Evolutionary conservation across 202 grass and related monocot species (phyloP).

Genomic region (Musa balbisiana): DNA sequence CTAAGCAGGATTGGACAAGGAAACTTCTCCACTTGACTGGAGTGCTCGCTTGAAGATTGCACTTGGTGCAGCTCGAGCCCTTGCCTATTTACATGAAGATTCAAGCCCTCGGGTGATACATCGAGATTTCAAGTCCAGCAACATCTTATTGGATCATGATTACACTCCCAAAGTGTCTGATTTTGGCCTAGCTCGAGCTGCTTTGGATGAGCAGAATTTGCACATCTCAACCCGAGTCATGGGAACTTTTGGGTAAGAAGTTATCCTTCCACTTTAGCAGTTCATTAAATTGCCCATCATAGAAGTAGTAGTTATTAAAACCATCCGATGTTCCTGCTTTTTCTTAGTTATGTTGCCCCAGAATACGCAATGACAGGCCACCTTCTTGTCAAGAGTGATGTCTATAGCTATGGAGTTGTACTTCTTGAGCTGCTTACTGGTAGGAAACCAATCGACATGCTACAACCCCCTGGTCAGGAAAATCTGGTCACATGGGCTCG

Average conservation of each 20-base stretch:
- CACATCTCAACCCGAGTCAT: conserved; percentile 95
- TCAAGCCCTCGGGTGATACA: conserved; percentile 95
- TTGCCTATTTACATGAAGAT: conserved; percentile 94
- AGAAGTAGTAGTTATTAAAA: not conserved
- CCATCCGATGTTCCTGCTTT: not conserved
- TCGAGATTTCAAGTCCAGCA: conserved; percentile 97
- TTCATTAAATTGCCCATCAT: not conserved
- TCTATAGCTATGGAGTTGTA: conserved; percentile 94
- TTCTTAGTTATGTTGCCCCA: conserved; percentile 76
- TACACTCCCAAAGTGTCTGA: conserved; percentile 94
- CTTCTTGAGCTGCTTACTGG: conserved; percentile 92
- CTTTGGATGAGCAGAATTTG: conserved; percentile 66
- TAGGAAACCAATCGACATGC: conserved; percentile 87
- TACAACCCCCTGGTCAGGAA: conserved; percentile 66
- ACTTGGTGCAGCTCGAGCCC: conserved; percentile 72
- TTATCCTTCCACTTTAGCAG: not conserved
- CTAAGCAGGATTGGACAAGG: conserved; percentile 46
- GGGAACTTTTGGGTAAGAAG: conserved; percentile 85
- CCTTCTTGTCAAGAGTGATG: conserved; percentile 95
- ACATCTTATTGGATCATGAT: conserved; percentile 89
- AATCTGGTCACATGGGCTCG: conserved; percentile 93
- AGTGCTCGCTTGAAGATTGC: conserved; percentile 98
- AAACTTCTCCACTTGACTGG: conserved; percentile 74
- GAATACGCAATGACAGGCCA: conserved; percentile 99
- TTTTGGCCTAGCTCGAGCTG: conserved; percentile 82